Conservation (phyloP, 768 basidiomycete genomes). For the Leucosporidium yakuticum region DNA sequence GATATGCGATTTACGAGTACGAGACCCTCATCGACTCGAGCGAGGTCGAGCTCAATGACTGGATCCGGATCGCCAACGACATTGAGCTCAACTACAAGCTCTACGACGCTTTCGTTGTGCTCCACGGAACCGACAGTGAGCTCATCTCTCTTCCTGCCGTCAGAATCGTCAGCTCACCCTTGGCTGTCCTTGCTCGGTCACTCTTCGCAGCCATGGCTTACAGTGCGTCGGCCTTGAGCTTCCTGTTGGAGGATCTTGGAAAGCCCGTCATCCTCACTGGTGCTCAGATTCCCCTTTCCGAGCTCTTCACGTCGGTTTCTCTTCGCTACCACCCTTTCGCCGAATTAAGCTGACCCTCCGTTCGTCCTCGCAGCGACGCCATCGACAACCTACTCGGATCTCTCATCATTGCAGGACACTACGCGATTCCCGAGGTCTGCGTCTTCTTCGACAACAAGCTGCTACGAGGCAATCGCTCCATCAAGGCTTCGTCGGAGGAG, state of each 20-base stretch:
- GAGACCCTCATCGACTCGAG: slow-evolving; percentile 79
- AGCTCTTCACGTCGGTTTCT: slow-evolving; percentile 46
- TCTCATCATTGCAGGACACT: slow-evolving; percentile 80
- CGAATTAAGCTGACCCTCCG: background rate
- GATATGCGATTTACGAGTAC: slow-evolving; percentile 55
- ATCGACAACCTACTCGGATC: slow-evolving; percentile 88
- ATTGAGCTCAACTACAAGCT: slow-evolving; percentile 80
- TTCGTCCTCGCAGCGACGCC: slow-evolving; percentile 67
- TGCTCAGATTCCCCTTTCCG: slow-evolving; percentile 85
- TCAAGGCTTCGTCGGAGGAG: slow-evolving; percentile 29
- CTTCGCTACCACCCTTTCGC: no score
- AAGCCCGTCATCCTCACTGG: slow-evolving; percentile 82
- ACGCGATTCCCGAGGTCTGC: slow-evolving; percentile 68
- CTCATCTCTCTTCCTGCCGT: no score
- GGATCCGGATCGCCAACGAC: slow-evolving; percentile 75
- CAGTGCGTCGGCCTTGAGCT: slow-evolving; percentile 79
- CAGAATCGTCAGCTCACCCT: slow-evolving; percentile 1
- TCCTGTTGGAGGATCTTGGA: slow-evolving; percentile 84
- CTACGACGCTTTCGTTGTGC: slow-evolving; percentile 84
- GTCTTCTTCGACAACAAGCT: slow-evolving; percentile 86
- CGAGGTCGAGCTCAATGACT: slow-evolving; percentile 60
- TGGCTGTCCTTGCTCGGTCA: background rate
- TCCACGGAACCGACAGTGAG: slow-evolving; percentile 84
- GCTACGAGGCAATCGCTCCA: slow-evolving; percentile 54
- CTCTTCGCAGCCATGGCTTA: slow-evolving; percentile 47